phyloP scores from a whole-genome alignment of 805 yeast species.

The Wickerhamomyces rabaulensis region DNA sequence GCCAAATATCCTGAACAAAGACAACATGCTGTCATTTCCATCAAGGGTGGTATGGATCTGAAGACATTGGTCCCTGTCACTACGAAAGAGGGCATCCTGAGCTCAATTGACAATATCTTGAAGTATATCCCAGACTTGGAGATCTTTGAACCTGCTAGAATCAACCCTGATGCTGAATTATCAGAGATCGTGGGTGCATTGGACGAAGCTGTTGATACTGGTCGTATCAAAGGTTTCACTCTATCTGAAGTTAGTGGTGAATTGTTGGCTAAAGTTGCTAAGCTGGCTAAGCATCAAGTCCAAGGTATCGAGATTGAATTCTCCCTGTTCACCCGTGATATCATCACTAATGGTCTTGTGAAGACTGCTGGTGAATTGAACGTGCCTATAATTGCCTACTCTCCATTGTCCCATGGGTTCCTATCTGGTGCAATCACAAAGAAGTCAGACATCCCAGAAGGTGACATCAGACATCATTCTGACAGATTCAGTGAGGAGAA shows the following conservation, averaged over 20 bases:
- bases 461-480: slow-evolving; percentile 45
- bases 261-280: slow-evolving; percentile 54
- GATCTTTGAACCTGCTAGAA: slow-evolving; percentile 68
- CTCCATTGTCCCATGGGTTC: slow-evolving; percentile 79
- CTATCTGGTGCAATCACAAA: slow-evolving; percentile 57
- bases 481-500: slow-evolving; percentile 61
- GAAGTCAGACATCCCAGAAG: slow-evolving; percentile 43
- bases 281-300: slow-evolving; percentile 45
- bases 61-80: slow-evolving; percentile 42
- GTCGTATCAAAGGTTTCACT: slow-evolving; percentile 65
- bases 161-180: slow-evolving; percentile 50
- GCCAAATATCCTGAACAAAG: slow-evolving; percentile 50
- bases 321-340: slow-evolving; percentile 64
- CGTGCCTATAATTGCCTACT: slow-evolving; percentile 72
- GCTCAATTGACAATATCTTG: slow-evolving; percentile 41
- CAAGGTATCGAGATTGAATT: slow-evolving; percentile 75
- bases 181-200: slow-evolving; percentile 56
- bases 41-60: slow-evolving; percentile 59
- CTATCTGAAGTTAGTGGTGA: slow-evolving; percentile 66
- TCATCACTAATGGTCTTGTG: slow-evolving; percentile 57
- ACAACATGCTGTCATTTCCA: slow-evolving; percentile 50
- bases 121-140: slow-evolving; percentile 43
- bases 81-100: slow-evolving; percentile 38
- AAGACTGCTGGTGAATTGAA: slow-evolving; percentile 49
- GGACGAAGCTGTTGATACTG: slow-evolving; percentile 53